Base-by-base conservation (phyloP, 106 monocot species). In the Acorus gramineus region DNA sequence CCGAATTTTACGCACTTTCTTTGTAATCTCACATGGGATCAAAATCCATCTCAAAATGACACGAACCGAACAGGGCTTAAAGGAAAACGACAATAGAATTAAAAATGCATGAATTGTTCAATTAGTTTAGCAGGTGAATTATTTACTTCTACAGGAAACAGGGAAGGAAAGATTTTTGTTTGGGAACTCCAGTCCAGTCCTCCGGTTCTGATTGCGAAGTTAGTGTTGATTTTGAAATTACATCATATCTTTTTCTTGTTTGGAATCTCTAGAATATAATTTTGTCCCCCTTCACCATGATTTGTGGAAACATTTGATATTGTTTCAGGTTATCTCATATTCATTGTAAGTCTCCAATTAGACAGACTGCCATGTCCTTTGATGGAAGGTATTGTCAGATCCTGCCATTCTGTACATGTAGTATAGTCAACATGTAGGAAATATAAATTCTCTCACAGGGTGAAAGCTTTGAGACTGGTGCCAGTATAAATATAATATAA, bases 301-400 rank as follows among this genome's bases (percentile, higher is more conserved):
- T 52, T 11, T 51, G 11, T 50, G n/a, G 28, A 4, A 2, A n/a
- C 28, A 12, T 51, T 28, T 28, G 28, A 28, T 28, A 28, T 9
- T 76, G 47, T 55, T 77, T 57, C 77, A 96, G 95, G 71, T 63
- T 96, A 4, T 59, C 84, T 67, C 84, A 96, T 77, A 78, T 65
- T 57, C 95, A 96, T 55, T 90, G 87, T 64, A 96, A 87, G 69
- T 87, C 90, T 60, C 82, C 95, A 42, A 80, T 95, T 69, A 79
- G 90, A 69, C 90, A 95, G 71, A 95, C 90, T 43, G 95, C 86
- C 10, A 70, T 87, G 78, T 95, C 94, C 7, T 95, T 95, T 55
- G 94, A 93, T 81, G 93, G 93, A 84, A 93, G 93, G 93, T 93
- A 80, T 47, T 46, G 61, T 4, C 2, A 4, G 3, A 4, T 42